Percentiles rank a stretch among this genome's conserved stretches.
phyloP scores from a whole-genome alignment of 2,329 filamentous ascomycete species.

The Neofusicoccum laricinum region DNA sequence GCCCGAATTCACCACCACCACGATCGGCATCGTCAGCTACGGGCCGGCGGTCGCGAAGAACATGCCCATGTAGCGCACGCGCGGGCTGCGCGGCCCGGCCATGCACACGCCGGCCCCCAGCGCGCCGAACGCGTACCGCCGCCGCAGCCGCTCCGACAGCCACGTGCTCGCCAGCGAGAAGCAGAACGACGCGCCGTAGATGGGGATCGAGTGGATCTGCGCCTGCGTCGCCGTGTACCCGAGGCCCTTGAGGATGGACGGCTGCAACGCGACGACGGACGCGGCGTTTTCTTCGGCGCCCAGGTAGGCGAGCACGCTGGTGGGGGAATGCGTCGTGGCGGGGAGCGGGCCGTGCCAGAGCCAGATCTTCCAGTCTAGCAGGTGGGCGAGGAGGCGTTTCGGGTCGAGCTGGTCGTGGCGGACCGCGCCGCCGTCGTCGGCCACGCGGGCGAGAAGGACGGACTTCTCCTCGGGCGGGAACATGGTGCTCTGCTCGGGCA shows the following conservation, averaged over 20 bases:
- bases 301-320: constrained; percentile 28
- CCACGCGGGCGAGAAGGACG: constrained; percentile 42
- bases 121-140: constrained; percentile 56
- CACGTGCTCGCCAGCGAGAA: constrained; percentile 43
- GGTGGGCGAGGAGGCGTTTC: constrained; percentile 21
- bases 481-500: constrained; percentile 31
- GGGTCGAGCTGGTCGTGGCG: constrained; percentile 17
- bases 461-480: constrained; percentile 48
- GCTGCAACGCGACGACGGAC: constrained; percentile 36
- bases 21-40: constrained; percentile 11
- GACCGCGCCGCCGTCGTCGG: constrained; percentile 14
- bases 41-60: constrained; percentile 11
- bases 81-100: not conserved
- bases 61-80: constrained; percentile 15
- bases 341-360: not conserved
- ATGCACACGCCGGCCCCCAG: constrained; percentile 48
- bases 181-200: constrained; percentile 39
- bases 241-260: constrained; percentile 41
- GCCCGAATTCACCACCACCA: too few relatives aligned
- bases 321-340: too few relatives aligned
- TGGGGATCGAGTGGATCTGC: constrained; percentile 38
- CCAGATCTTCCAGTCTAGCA: constrained; percentile 10
- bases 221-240: constrained; percentile 41
- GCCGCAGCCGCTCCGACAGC: constrained; percentile 49
- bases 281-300: constrained; percentile 32